Evolutionary conservation across 768 basidiomycete genomes (phyloP), one percentile per base, ranked within the genome.

Genomic region (Termitomyces sp.): DNA sequence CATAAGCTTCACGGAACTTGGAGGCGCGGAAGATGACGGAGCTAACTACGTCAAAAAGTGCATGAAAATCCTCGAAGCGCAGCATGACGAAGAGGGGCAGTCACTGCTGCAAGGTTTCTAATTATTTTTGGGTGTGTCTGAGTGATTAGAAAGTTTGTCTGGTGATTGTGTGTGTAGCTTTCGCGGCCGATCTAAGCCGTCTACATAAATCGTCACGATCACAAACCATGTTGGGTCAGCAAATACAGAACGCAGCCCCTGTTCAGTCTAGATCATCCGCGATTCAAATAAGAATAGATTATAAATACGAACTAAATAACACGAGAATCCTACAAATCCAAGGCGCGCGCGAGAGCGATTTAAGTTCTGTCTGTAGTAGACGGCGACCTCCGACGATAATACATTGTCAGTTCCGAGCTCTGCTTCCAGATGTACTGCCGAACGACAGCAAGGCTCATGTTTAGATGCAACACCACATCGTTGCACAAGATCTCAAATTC

Each of bases 401-500:
- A 79, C 86, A 94, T 84, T 57, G 81, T 81, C 58, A 94, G 74
- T 72, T 94, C 92, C 7, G 79, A 78, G 18, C 82, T 75, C 65
- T 90, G 88, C 67, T 85, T 86, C 94, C 93, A 97, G 22, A 94
- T 84, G 67, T 86, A 97, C 72, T 96, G 94, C 62, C 93, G 87
- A 60, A 96, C 89, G 18, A 91, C 90, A 4, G 92, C 96, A 39
- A 99, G 81, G 6, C 92, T 96, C 87, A 96, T 94, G 65, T 88
- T 86, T 32, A 90, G 78, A 24, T 96, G 90, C 38, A 98, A 79
- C 16, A 91, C 77, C n/a, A 82, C 78, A 63, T 93, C 91, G 66
- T 92, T 93, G 74, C 95, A 97, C 32, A 97, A 71, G 48, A 98
- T 85, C 75, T 98, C 96, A 71, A 92, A 90, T 33, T 82, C 68